Conservation (phyloP, 805 yeast genomes). For the Metschnikowia borealis region DNA sequence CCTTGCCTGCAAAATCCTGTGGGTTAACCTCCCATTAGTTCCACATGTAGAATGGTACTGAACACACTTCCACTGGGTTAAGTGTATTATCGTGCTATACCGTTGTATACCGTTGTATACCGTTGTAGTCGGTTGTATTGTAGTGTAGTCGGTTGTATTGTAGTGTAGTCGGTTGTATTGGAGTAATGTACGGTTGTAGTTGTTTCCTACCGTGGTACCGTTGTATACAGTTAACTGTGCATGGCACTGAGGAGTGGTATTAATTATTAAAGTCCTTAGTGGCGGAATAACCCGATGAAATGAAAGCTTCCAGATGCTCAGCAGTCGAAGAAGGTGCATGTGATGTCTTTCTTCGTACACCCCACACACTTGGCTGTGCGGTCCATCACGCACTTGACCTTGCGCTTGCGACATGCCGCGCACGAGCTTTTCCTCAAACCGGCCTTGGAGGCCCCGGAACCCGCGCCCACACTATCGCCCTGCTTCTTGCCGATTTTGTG, state of each 20-base stretch:
- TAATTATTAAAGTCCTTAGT: not conserved
- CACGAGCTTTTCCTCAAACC: slow-evolving; percentile 36
- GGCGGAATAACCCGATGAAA: slow-evolving; percentile 1
- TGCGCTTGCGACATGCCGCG: slow-evolving; percentile 38
- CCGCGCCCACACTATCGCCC: slow-evolving; percentile 1
- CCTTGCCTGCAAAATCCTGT: no score
- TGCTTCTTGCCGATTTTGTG: slow-evolving; percentile 16
- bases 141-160: no score
- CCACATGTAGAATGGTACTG: no score
- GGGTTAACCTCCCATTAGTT: no score
- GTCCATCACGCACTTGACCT: slow-evolving; percentile 39
- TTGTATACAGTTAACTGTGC: no score
- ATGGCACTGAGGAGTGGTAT: not conserved
- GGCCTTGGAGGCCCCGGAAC: not conserved
- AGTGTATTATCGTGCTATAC: no score
- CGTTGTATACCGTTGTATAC: no score
- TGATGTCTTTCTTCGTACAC: slow-evolving; percentile 34
- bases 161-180: no score
- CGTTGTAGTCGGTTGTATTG: no score
- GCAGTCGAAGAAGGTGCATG: slow-evolving; percentile 24
- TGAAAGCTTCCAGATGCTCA: not conserved
- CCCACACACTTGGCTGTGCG: slow-evolving; percentile 36
- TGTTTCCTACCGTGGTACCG: no score
- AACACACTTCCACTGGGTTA: no score
- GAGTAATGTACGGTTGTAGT: no score